These are phyloP conservation scores for Trichoderma virens DNA, from an alignment of 495 filamentous ascomycete genomes.

Conservation along the genomic window DNA sequence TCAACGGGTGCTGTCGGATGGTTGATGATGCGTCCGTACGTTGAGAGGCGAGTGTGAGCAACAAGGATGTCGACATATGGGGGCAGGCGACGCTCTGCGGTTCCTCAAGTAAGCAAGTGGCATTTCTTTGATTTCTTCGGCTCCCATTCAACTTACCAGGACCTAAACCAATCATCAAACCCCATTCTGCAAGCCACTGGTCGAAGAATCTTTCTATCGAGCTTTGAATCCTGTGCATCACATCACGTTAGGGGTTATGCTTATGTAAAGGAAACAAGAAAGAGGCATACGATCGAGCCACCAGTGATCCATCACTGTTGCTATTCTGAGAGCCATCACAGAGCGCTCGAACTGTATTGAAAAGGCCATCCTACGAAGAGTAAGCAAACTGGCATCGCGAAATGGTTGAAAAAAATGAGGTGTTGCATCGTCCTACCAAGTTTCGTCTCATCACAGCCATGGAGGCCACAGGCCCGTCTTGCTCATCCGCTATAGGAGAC, in stretches of 20 bases:
- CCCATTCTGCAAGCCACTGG: constrained; percentile 55
- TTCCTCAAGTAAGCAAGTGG: neutral
- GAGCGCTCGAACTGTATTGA: constrained; percentile 50
- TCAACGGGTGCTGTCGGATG: constrained; percentile 62
- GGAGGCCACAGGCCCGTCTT: constrained; percentile 61
- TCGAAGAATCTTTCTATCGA: constrained; percentile 57
- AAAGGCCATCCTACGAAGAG: constrained; percentile 46
- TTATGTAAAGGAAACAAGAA: neutral
- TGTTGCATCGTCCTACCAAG: constrained; percentile 37
- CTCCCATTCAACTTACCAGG: constrained; percentile 30
- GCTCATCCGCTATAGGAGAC: constrained; percentile 52
- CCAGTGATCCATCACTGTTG: constrained; percentile 40
- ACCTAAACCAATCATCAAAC: constrained; percentile 49
- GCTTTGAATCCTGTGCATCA: constrained; percentile 42
- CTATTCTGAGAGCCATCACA: constrained; percentile 49
- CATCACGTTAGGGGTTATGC: neutral
- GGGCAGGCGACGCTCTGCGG: constrained; percentile 49
- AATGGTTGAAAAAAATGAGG: neutral
- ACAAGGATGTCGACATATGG: constrained; percentile 69
- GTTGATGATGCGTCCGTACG: constrained; percentile 68
- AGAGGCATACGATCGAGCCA: constrained; percentile 45
- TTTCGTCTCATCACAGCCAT: constrained; percentile 62
- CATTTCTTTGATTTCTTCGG: neutral
- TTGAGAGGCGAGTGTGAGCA: constrained; percentile 63
- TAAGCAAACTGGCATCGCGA: constrained; percentile 13